phyloP scores from a whole-genome alignment of 306 rosid species.

The Gynostemma pentaphyllum region DNA sequence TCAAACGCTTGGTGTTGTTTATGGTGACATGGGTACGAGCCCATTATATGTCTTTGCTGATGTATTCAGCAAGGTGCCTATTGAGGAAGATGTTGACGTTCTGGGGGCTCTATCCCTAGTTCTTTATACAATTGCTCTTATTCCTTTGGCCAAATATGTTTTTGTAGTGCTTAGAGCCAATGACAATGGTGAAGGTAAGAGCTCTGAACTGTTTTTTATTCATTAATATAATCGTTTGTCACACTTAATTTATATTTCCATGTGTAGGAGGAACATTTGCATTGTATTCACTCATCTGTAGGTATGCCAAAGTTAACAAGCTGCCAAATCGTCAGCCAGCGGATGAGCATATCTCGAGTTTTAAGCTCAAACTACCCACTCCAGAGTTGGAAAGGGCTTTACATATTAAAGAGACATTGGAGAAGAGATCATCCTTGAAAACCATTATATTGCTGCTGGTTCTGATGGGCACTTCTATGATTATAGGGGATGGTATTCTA shows the following conservation, averaged over 20 bases:
- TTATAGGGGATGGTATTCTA: constrained; percentile 94
- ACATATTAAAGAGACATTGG: constrained; percentile 59
- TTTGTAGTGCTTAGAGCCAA: constrained; percentile 95
- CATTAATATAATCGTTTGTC: constrained; percentile 8
- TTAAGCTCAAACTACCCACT: constrained; percentile 82
- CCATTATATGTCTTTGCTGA: constrained; percentile 87
- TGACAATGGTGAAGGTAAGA: constrained; percentile 87
- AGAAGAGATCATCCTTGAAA: constrained; percentile 45
- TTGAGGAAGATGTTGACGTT: constrained; percentile 61
- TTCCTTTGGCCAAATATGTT: constrained; percentile 84
- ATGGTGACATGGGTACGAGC: constrained; percentile 96
- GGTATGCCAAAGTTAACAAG: constrained; percentile 77
- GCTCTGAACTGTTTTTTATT: constrained; percentile 9
- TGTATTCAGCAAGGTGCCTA: constrained; percentile 75
- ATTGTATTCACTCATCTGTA: constrained; percentile 84
- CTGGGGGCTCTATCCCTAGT: constrained; percentile 91
- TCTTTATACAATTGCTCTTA: constrained; percentile 80
- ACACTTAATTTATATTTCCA: constrained; percentile 12
- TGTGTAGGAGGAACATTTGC: constrained; percentile 96
- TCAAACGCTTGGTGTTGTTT: constrained; percentile 95
- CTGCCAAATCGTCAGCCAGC: constrained; percentile 89
- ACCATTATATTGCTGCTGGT: constrained; percentile 63
- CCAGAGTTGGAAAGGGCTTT: constrained; percentile 89
- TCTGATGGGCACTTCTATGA: constrained; percentile 89
- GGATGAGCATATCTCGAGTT: constrained; percentile 83